Base-by-base conservation (phyloP, 345 rosid genomes). In the Gossypium stocksii region DNA sequence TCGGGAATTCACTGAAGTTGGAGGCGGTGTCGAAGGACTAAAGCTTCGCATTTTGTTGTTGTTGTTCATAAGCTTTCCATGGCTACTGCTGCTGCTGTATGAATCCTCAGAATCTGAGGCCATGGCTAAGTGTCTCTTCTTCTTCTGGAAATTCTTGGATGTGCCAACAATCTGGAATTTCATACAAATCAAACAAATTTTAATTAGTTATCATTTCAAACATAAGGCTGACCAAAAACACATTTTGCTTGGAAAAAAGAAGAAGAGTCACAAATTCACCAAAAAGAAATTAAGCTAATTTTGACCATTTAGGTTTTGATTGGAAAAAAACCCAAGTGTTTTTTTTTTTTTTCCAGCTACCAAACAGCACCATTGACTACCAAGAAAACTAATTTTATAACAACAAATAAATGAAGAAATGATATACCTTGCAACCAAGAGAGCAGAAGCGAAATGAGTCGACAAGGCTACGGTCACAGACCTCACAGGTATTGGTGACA, bases 381-480 rank as follows among this genome's bases (percentile, higher is more conserved):
- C 64, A 57, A 22, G 23, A 34, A 48, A 19, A 9, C 12, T 4
- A 54, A 57, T 34, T 34, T 34, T 34, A 34, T 34, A 34, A 34
- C 38, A 34, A 29, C 5, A 29, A 34, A 5, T 5, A 34, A 34
- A 34, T 5, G 41, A 34, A 34, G 41, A 34, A 34, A 34, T 34
- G 41, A 34, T 34, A 29, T 61, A 68, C 99, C 99, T 96, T 96
- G 89, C 99, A 96, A 49, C 97, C 98, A 62, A 93, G 97, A 29
- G 99, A 96, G 91, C 99, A 96, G 86, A 93, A 96, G 57, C 86
- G 80, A 89, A 91, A 93, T 77, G 93, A 89, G 78, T 96, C 99
- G 2, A 93, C 94, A 53, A 96, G 98, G 84, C 92, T 89, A 29
- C 99, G 97, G 25, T 93, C 88, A 43, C 99, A 93, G 81, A 89